Conservation (phyloP, 2,329 filamentous ascomycete genomes). For the Chrysoporthe austroafricana region DNA sequence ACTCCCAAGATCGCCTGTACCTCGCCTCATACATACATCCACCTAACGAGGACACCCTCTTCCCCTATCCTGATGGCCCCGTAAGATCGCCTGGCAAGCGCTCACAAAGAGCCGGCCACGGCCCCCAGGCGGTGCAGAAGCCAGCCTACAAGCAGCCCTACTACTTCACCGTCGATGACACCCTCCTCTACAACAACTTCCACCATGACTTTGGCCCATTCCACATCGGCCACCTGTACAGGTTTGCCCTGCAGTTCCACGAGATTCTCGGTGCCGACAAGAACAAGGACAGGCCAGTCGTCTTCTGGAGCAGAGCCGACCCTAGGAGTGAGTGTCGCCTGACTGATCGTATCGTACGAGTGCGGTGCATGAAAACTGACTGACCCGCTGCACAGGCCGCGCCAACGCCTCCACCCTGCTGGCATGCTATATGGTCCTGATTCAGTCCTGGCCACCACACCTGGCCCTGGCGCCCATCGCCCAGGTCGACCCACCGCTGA, state of each 20-base stretch:
- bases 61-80: slow-evolving; percentile 72
- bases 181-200: slow-evolving; percentile 94
- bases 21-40: slow-evolving; percentile 87
- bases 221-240: slow-evolving; percentile 95
- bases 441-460: slow-evolving; percentile 97
- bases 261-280: slow-evolving; percentile 90
- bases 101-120: slow-evolving; percentile 67
- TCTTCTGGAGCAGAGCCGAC: slow-evolving; percentile 95
- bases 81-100: slow-evolving; percentile 75
- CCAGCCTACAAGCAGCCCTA: slow-evolving; percentile 69
- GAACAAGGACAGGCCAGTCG: slow-evolving; percentile 86
- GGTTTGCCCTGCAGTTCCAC: slow-evolving; percentile 94
- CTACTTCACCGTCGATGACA: slow-evolving; percentile 95
- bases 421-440: slow-evolving; percentile 98
- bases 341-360: too few species aligned
- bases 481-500: slow-evolving; percentile 94
- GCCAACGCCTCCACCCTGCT: slow-evolving; percentile 94
- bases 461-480: slow-evolving; percentile 93
- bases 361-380: slow-evolving; percentile 28
- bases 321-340: slow-evolving; percentile 71
- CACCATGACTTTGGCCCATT: slow-evolving; percentile 97
- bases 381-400: slow-evolving; percentile 61
- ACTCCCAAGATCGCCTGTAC: slow-evolving; percentile 80
- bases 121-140: slow-evolving; percentile 49
- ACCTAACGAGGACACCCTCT: slow-evolving; percentile 80